Evolutionary conservation across 306 rosid species (phyloP).

Genomic region (Begonia masoniana): DNA sequence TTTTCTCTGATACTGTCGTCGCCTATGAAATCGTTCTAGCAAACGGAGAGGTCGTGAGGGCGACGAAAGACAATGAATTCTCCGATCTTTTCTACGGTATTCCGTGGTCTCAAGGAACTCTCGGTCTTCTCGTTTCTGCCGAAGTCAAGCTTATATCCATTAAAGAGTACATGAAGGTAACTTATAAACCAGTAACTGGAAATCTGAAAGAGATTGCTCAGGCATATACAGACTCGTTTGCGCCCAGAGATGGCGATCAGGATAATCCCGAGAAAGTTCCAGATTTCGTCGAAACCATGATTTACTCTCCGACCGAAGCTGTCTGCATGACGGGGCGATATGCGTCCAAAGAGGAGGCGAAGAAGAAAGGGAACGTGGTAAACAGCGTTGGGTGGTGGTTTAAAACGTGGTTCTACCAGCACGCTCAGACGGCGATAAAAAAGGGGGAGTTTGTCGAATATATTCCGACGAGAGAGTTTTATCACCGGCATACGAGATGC

Average conservation of each 20-base stretch:
- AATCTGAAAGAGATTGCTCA: constrained; percentile 69
- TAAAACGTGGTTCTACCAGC: constrained; percentile 93
- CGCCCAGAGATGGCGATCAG: constrained; percentile 84
- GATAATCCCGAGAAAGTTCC: constrained; percentile 81
- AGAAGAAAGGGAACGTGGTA: constrained; percentile 74
- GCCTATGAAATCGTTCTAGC: constrained; percentile 81
- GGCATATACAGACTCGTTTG: constrained; percentile 70
- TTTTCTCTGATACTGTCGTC: constrained; percentile 88
- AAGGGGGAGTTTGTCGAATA: constrained; percentile 81
- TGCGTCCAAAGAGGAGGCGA: constrained; percentile 87
- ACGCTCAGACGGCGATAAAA: constrained; percentile 71
- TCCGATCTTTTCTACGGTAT: constrained; percentile 81
- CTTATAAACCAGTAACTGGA: constrained; percentile 68
- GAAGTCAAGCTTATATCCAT: constrained; percentile 76
- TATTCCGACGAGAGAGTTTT: constrained; percentile 88
- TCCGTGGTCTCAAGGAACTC: constrained; percentile 99
- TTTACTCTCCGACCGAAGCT: constrained; percentile 53
- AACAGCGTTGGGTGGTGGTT: constrained; percentile 95
- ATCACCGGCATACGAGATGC: constrained; percentile 93
- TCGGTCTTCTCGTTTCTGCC: constrained; percentile 90
- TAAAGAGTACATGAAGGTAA: constrained; percentile 87
- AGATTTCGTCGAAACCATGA: constrained; percentile 90
- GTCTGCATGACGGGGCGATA: constrained; percentile 87
- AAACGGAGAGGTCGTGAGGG: constrained; percentile 79
- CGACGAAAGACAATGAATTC: constrained; percentile 76